Conservation (phyloP, 768 basidiomycete genomes). For the Kwoniella sp. region DNA sequence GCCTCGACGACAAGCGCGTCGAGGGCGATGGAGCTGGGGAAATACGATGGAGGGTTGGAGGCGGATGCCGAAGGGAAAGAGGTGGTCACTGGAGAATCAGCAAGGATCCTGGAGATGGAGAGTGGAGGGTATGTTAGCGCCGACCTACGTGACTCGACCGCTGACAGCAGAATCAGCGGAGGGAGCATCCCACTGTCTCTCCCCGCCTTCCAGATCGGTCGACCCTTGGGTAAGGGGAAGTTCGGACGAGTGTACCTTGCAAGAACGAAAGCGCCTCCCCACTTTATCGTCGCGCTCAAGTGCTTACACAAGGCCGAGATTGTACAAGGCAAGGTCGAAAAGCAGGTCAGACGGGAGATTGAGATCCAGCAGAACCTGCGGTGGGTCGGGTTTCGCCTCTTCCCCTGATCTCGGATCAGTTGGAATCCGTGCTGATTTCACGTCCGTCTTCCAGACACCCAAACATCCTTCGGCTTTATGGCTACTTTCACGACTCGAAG, state of each 20-base stretch:
- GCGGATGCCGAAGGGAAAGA: constrained; percentile 65
- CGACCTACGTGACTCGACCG: neutral
- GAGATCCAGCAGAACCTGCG: constrained; percentile 93
- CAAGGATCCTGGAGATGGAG: constrained; percentile 74
- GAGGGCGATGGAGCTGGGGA: constrained; percentile 56
- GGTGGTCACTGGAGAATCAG: constrained; percentile 69
- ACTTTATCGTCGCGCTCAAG: constrained; percentile 94
- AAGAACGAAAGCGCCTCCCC: constrained; percentile 77
- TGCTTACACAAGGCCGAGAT: constrained; percentile 96
- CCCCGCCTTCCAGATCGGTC: constrained; percentile 84
- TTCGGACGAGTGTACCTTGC: constrained; percentile 99
- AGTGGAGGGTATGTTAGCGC: constrained; percentile 55
- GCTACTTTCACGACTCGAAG: constrained; percentile 97
- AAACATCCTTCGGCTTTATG: constrained; percentile 86
- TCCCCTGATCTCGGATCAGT: neutral
- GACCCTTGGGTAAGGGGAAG: constrained; percentile 97
- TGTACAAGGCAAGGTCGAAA: constrained; percentile 83
- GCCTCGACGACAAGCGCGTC: constrained; percentile 1
- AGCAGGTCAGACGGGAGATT: constrained; percentile 94
- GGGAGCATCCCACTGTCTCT: constrained; percentile 65
- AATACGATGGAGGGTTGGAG: constrained; percentile 96
- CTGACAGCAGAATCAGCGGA: neutral
- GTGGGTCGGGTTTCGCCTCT: constrained; percentile 27
- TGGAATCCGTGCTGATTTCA: neutral
- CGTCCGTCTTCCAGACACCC: constrained; percentile 62